These are phyloP conservation scores for Neoconidiobolus thromboides DNA, from an alignment of 371 early-diverging fungal species.

Conservation along the genomic window DNA sequence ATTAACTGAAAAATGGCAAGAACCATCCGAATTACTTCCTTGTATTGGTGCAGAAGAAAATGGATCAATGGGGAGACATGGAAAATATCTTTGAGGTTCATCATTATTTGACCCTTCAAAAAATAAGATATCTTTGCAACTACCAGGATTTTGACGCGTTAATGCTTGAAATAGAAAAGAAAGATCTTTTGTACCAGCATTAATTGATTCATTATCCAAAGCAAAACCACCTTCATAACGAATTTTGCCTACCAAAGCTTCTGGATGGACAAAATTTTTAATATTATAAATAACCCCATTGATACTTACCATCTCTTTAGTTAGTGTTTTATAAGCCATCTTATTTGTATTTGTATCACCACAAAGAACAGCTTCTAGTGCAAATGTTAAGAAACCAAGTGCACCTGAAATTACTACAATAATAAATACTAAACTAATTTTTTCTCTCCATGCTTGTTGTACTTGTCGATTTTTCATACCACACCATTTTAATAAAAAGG, in stretches of 20 bases:
- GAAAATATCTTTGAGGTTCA: slow-evolving; percentile 43
- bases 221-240: neutral
- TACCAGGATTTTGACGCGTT: slow-evolving; percentile 29
- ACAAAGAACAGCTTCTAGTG: slow-evolving; percentile 36
- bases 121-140: slow-evolving; percentile 21
- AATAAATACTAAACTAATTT: slow-evolving; percentile 51
- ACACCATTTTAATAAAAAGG: neutral
- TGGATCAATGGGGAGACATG: slow-evolving; percentile 36
- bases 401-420: slow-evolving; percentile 43
- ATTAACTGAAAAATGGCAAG: slow-evolving; percentile 35
- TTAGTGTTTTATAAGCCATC: neutral
- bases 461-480: slow-evolving; percentile 10
- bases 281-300: slow-evolving; percentile 3
- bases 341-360: slow-evolving; percentile 5
- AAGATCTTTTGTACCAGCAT: slow-evolving; percentile 52
- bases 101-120: slow-evolving; percentile 11
- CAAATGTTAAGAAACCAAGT: slow-evolving; percentile 60
- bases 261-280: neutral
- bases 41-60: slow-evolving; percentile 21
- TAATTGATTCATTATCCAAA: slow-evolving; percentile 16
- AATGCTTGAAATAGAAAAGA: slow-evolving; percentile 59
- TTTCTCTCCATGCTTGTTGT: slow-evolving; percentile 74
- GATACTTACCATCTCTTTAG: neutral
- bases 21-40: slow-evolving; percentile 24
- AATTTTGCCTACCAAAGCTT: neutral